These are phyloP conservation scores for Mucor ambiguus DNA, from an alignment of 371 early-diverging fungal genomes.

Conservation along the genomic window DNA sequence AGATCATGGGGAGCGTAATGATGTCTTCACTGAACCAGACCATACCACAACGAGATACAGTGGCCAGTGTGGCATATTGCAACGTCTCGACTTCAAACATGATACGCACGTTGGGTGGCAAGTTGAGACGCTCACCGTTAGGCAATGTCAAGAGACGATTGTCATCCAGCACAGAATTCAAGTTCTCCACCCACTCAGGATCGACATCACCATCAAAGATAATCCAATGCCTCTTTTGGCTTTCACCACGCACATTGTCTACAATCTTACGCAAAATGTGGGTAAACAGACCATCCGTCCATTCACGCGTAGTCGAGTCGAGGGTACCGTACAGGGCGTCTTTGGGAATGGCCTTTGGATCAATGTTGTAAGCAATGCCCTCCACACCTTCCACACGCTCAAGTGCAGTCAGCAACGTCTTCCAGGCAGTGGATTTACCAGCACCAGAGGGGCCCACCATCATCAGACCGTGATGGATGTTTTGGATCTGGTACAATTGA, in stretches of 20 bases:
- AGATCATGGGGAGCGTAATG: constrained; percentile 82
- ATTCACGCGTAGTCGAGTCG: constrained; percentile 98
- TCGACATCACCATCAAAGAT: constrained; percentile 99
- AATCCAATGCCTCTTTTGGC: constrained; percentile 95
- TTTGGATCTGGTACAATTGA: constrained; percentile 96
- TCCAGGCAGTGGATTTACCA: constrained; percentile 95
- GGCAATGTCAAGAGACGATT: constrained; percentile 96
- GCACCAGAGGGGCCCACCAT: constrained; percentile 98
- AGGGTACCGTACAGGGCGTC: constrained; percentile 95
- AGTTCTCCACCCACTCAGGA: constrained; percentile 99
- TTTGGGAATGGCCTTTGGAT: constrained; percentile 98
- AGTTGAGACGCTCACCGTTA: constrained; percentile 97
- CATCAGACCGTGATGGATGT: constrained; percentile 98
- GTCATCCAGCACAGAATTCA: constrained; percentile 98
- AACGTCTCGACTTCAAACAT: constrained; percentile 99
- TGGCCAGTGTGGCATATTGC: constrained; percentile 97
- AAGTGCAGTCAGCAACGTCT: constrained; percentile 86
- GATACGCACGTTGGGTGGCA: constrained; percentile 96
- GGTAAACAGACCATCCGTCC: constrained; percentile 99
- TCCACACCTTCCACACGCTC: constrained; percentile 88
- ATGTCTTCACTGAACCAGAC: constrained; percentile 98
- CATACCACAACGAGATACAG: constrained; percentile 99
- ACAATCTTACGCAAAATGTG: constrained; percentile 95
- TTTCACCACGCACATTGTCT: constrained; percentile 97
- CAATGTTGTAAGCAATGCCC: constrained; percentile 92